These are phyloP conservation scores for Boletus huronensis DNA, from an alignment of 768 basidiomycete species.

Conservation along the genomic window DNA sequence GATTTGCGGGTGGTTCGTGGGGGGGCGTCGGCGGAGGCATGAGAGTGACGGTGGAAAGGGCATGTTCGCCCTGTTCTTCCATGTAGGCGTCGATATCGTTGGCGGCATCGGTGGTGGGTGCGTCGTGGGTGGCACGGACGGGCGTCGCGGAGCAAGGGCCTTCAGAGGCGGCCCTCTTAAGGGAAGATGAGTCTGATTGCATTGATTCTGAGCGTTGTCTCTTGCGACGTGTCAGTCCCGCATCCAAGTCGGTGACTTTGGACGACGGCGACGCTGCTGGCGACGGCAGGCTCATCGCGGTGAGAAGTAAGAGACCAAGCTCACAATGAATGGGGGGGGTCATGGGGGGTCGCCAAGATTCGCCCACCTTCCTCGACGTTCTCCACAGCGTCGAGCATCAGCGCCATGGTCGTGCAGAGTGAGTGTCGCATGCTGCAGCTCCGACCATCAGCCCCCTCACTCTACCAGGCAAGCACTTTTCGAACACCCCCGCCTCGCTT, in stretches of 20 bases:
- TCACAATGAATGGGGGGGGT: neutral
- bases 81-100: slow-evolving; percentile 69
- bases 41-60: slow-evolving; percentile 16
- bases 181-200: slow-evolving; percentile 70
- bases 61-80: slow-evolving; percentile 51
- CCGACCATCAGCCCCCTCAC: neutral
- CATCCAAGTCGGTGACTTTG: slow-evolving; percentile 37
- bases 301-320: slow-evolving; percentile 3
- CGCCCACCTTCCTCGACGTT: neutral
- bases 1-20: slow-evolving; percentile 19
- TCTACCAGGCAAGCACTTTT: slow-evolving; percentile 60
- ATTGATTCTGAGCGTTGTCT: slow-evolving; percentile 73
- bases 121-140: slow-evolving; percentile 20
- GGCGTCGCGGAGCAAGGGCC: slow-evolving; percentile 45
- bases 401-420: neutral
- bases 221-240: slow-evolving; percentile 45
- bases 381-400: neutral
- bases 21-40: slow-evolving; percentile 28
- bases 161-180: slow-evolving; percentile 79
- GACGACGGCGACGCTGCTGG: slow-evolving; percentile 42
- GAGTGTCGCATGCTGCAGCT: neutral
- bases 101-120: slow-evolving; percentile 21
- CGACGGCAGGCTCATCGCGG: slow-evolving; percentile 43
- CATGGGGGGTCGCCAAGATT: slow-evolving; percentile 10
- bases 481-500: slow-evolving; percentile 66